Evolutionary conservation across 2,329 filamentous ascomycete species (phyloP), one percentile per base, ranked within the genome.

Genomic region (Aureobasidium sp.): DNA sequence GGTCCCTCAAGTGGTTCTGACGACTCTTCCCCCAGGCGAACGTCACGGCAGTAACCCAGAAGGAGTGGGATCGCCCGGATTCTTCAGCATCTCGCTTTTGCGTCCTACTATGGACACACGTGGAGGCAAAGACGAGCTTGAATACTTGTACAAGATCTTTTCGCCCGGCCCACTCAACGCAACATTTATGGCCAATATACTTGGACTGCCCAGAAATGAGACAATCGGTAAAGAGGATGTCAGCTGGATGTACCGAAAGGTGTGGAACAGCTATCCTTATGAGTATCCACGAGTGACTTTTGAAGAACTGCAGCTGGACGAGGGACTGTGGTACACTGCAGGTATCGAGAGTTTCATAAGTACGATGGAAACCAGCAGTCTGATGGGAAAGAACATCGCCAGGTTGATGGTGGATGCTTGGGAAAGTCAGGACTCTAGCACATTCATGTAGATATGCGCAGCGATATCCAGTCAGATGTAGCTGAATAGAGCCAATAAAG

Each of bases 361-460:
- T 10, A 96, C 91, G 0, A 97, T 99, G 94, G 94, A 99, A 79
- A 97, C 94, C 7, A 96, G 87, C 72, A 89, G 90, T 1, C 75
- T 97, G 67, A 94, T 94, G 85, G 94, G 94, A 0, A 90, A 83
- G 82, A 94, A 94, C 70, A 86, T 94, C 25, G 90, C 90, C 9
- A 81, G 80, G 65, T 75, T 94, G 59, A 79, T 93, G 49, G 79
- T 86, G 0, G 83, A 92, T 68, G 83, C 83, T 57, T 84, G 80
- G 73, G 69, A 49, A 32, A 32, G 45, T 9, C n/a, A 48, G 45
- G 41, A 21, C 21, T 21, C 21, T 21, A 21, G 21, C 21, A 21
- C 21, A 21, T 21, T 21, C 21, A 21, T 21, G 21, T 21, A 21
- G 21, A 21, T 21, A 21, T 21, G 21, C 21, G 21, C 21, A 21